Base-by-base conservation (phyloP, 352 stramenopile species). In the Pythium oligandrum region DNA sequence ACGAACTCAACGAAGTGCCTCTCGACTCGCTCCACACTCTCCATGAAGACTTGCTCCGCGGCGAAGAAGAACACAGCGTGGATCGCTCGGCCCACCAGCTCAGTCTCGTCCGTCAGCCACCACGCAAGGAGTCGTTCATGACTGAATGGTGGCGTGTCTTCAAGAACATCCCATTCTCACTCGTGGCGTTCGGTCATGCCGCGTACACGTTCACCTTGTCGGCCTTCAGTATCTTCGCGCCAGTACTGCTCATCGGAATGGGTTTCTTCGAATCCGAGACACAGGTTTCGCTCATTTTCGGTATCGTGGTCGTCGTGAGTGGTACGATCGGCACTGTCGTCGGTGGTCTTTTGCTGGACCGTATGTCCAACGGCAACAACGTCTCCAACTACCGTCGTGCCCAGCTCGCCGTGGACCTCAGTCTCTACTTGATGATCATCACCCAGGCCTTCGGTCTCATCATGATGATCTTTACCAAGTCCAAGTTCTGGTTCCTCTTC, bases 261-360 rank as follows among this genome's bases (percentile, higher is more conserved):
- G 83, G 84, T 8, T 66, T 93, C 26, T 90, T 93, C 51, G 63
- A 73, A 8, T 70, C 68, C 10, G 82, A 97, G 47, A 83, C 67
- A 1, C 63, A 64, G 31, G 86, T 84, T 3, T 83, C 80, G 11
- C 57, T 90, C 17, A 69, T 90, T 11, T 96, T 96, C 63, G 88
- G 88, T 1, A 66, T 64, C 2, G 64, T 82, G 32, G 64, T 84
- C 34, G 73, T 73, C 37, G 59, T 79, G 3, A 82, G 69, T 6
- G 88, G 88, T 43, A 73, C 93, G 10, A 71, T 95, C 36, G 88
- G 83, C 11, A 96, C 88, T 5, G 67, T 84, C 9, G 46, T 93
- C 1, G 88, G 88, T 6, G 88, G 84, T 3, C 51, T 83, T 34
- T 38, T 93, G 39, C 61, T 86, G 37, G 73, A 86, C 55, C 56